Evolutionary conservation across 2,329 filamentous ascomycete genomes (phyloP).

Genomic region (Fusarium succisae): DNA sequence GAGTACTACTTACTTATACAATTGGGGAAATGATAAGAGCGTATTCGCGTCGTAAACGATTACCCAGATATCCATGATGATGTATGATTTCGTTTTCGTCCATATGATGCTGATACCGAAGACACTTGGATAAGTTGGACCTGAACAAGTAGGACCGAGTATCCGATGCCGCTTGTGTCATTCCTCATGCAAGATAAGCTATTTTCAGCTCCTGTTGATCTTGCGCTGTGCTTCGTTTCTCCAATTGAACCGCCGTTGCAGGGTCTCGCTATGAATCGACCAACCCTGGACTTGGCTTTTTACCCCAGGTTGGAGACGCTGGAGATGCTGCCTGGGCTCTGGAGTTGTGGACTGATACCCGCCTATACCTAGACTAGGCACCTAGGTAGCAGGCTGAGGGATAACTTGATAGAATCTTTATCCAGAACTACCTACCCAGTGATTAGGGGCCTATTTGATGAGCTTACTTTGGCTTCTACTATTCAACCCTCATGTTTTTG

Average conservation of each 20-base stretch:
- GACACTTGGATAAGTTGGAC: background rate
- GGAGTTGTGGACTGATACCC: conserved; percentile 4
- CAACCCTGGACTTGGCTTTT: conserved; percentile 15
- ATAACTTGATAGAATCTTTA: too few species aligned
- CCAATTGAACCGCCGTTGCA: background rate
- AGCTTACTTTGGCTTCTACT: too few species aligned
- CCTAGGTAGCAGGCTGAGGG: background rate
- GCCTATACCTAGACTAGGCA: background rate
- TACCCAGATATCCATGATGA: background rate
- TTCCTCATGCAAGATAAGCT: background rate
- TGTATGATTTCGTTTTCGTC: background rate
- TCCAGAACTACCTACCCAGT: too few species aligned
- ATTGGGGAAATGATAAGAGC: background rate
- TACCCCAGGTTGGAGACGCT: conserved; percentile 23
- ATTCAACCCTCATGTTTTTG: background rate
- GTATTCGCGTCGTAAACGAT: background rate
- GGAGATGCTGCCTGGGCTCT: background rate
- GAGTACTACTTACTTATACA: background rate
- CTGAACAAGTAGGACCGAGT: background rate
- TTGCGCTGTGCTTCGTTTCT: conserved; percentile 16
- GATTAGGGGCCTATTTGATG: too few species aligned
- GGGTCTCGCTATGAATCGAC: conserved; percentile 3
- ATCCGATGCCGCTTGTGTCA: background rate
- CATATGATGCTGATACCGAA: background rate
- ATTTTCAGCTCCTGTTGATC: conserved; percentile 2